Percentiles rank a stretch among this genome's conserved stretches.
Conservation (phyloP, 106 monocot species). For the Triglochin maritima region DNA sequence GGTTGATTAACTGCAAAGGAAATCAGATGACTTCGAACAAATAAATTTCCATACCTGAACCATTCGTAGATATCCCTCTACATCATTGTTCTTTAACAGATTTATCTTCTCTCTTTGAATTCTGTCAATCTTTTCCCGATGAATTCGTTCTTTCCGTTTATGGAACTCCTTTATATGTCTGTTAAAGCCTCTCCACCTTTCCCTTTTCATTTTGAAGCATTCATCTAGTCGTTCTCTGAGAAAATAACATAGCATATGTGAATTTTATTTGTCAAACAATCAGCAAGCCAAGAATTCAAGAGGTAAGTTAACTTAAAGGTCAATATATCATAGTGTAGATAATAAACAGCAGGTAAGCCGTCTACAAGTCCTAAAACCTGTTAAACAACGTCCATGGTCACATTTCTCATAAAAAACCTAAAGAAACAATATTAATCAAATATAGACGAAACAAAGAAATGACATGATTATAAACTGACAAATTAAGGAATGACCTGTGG, state of each 20-base stretch:
- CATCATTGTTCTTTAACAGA: slow-evolving; percentile 97
- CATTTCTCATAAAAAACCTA: too few relatives aligned
- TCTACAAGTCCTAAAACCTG: too few relatives aligned
- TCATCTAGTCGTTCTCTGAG: slow-evolving; percentile 88
- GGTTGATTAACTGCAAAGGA: background rate
- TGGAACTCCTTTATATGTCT: slow-evolving; percentile 86
- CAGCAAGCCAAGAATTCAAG: too few relatives aligned
- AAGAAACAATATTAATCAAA: background rate
- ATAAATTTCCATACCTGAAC: slow-evolving; percentile 54
- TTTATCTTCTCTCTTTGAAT: slow-evolving; percentile 99
- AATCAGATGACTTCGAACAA: background rate
- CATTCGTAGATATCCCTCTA: slow-evolving; percentile 98
- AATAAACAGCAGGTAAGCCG: too few relatives aligned
- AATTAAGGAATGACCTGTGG: slow-evolving; percentile 42
- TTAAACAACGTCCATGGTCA: too few relatives aligned
- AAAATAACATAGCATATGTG: background rate
- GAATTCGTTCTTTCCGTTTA: slow-evolving; percentile 83
- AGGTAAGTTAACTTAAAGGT: too few relatives aligned
- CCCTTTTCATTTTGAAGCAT: slow-evolving; percentile 76
- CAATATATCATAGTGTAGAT: too few relatives aligned
- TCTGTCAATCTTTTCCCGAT: slow-evolving; percentile 90
- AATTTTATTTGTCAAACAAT: background rate
- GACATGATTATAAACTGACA: background rate
- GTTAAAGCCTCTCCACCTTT: slow-evolving; percentile 78
- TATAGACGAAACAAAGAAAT: background rate